A percentile compares a stretch with the other conserved stretches of the same genome.
Conservation (phyloP, 257 asterid species). For the Scutellaria minor region DNA sequence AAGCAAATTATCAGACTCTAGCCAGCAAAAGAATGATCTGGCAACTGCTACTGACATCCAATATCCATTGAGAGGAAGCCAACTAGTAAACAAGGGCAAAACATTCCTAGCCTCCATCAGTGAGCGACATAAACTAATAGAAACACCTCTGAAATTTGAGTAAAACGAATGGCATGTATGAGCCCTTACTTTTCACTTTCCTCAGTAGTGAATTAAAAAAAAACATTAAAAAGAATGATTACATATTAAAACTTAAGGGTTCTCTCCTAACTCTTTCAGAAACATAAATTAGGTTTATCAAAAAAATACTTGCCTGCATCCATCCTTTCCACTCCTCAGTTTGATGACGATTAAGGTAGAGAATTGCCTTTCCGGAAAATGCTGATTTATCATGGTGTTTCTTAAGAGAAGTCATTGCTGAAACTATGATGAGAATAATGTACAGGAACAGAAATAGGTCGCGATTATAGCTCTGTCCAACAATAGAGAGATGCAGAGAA, state of each 20-base stretch:
- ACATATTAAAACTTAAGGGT: background rate
- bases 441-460: conserved; percentile 90
- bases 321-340: conserved; percentile 99
- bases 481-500: conserved; percentile 31
- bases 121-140: conserved; percentile 15
- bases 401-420: conserved; percentile 96
- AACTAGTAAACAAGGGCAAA: conserved; percentile 16
- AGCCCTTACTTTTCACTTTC: background rate
- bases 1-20: conserved; percentile 30
- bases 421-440: conserved; percentile 82
- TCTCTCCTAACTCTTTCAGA: background rate
- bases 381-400: conserved; percentile 90
- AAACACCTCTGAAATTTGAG: background rate
- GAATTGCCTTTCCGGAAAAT: conserved; percentile 84
- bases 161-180: background rate
- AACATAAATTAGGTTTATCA: background rate
- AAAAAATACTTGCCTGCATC: conserved; percentile 83
- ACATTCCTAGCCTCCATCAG: conserved; percentile 13
- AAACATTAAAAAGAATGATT: background rate
- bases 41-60: conserved; percentile 12
- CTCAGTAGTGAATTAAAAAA: background rate
- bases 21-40: conserved; percentile 14
- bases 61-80: background rate
- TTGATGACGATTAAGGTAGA: conserved; percentile 97
- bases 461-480: conserved; percentile 90